Base-by-base conservation (phyloP, 208 protist species). In the Wallacemonas sp. region DNA sequence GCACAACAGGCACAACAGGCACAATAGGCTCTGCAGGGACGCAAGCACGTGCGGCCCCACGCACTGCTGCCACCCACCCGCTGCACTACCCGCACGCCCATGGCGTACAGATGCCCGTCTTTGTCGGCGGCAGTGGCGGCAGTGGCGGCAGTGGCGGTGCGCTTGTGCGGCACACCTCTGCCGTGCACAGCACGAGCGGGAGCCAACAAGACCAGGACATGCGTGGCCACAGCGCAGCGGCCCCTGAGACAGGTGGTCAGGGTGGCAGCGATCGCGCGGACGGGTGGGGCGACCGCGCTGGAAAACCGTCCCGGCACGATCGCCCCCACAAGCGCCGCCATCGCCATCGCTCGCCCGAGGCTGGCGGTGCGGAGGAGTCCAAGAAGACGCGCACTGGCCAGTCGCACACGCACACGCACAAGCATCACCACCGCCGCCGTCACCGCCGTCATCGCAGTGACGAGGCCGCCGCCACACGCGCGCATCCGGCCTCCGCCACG, bases 401-500 rank as follows among this genome's bases (percentile, higher is more conserved):
- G n/a, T n/a, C n/a, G n/a, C n/a, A n/a, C n/a, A n/a, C n/a, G n/a
- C n/a, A n/a, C n/a, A n/a, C n/a, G n/a, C n/a, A n/a, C n/a, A n/a
- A n/a, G n/a, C n/a, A n/a, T n/a, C n/a, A n/a, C 4, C 52, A 25
- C 22, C 52, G 52, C 52, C 52, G 22, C 32, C 52, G 31, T 33
- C 52, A 59, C 22, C 52, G 31, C 31, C 48, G 26, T 18, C 48
- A 55, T 55, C 44, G 0, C 44, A 41, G 36, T 41, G 14, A 16
- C 16, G n/a, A 16, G 8, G 44, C n/a, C 16, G 20, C 0, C 44
- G 20, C 11, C 44, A 16, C 10, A 5, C 44, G 20, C 32, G 5
- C 18, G 32, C 32, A 59, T 39, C 31, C 52, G n/a, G 52, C 52
- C 29, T 59, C 52, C 14, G 32, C 52, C 10, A 59, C 52, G 52